Evolutionary conservation across 306 rosid species (phyloP).

Genomic region (Vigna mungo): DNA sequence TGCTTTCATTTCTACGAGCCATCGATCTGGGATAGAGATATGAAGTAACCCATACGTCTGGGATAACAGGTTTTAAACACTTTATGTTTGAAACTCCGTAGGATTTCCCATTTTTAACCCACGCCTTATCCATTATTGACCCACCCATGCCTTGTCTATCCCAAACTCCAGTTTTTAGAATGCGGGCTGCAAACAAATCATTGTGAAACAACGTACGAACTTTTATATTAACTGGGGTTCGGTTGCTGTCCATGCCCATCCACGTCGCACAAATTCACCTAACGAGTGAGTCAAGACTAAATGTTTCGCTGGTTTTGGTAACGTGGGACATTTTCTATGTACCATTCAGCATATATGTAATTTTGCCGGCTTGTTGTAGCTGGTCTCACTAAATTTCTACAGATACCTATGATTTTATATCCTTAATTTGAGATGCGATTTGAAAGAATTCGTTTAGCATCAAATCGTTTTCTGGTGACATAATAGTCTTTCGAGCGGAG

Average conservation of each 20-base stretch:
- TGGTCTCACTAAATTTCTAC: too few species aligned
- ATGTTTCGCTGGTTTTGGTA: not conserved
- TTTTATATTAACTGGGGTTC: not conserved
- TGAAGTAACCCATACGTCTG: not conserved
- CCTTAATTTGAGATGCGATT: not conserved
- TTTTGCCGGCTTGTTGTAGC: not conserved
- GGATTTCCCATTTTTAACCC: not conserved
- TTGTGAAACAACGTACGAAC: not conserved
- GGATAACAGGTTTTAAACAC: conserved; percentile 13
- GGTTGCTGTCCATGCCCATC: not conserved
- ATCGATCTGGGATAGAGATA: too few species aligned
- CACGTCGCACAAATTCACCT: not conserved
- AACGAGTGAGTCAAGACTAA: not conserved
- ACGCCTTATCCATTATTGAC: too few species aligned
- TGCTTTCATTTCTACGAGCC: too few species aligned
- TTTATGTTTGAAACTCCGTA: not conserved
- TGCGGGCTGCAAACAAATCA: not conserved
- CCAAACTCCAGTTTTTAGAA: conserved; percentile 9
- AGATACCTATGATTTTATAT: not conserved
- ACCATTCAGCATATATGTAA: not conserved
- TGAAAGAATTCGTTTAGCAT: not conserved
- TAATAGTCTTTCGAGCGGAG: too few species aligned
- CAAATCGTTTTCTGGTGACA: not conserved
- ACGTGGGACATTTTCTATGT: not conserved
- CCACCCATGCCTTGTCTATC: not conserved